Base-by-base conservation (phyloP, 2,329 filamentous ascomycete species). In the Thielaviopsis punctulata region DNA sequence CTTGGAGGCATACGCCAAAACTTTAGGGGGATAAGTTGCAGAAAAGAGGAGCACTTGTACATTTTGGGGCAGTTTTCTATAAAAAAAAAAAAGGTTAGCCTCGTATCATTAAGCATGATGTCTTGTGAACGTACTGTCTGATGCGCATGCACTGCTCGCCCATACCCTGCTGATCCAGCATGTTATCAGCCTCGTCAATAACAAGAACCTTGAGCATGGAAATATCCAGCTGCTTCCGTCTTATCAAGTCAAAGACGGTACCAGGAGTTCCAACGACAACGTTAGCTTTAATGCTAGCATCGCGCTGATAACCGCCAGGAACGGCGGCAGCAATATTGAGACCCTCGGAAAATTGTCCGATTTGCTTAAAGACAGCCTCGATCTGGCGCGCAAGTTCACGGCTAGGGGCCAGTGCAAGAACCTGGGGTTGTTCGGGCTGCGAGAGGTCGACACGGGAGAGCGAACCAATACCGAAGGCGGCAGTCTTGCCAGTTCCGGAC, bases 401-500 rank as follows among this genome's bases (percentile, higher is more conserved):
- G 58, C 86, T 95, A 1, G 92, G 92, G 2, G 90, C 92, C 27
- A 98, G 77, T 30, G 89, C 82, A 43, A 98, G 69, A 13, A 88
- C 88, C 69, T 98, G 92, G 1, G 90, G 89, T 58, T 77, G 73
- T 24, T 78, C 69, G 19, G 80, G 73, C 57, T 77, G 74, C 49
- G 63, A 71, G 54, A 89, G 76, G 62, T 98, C 87, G 62, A 96
- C 69, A 57, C 92, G 86, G 54, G 85, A 85, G 41, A 98, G 76
- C 56, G 94, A 84, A 56, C 94, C 94, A 56, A 95, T 82, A 45
- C 92, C 86, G 65, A 98, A 98, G 21, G 92, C 92, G 19, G 89
- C 92, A 0, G 92, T 98, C 73, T 98, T 98, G 62, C 92, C 92
- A 19, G 92, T 98, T 60, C 92, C 92, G 2, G 92, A 98, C 67